Evolutionary conservation across 371 early-diverging fungal genomes (phyloP), one percentile per base, ranked within the genome.

Genomic region (Enterocytospora artemiae): DNA sequence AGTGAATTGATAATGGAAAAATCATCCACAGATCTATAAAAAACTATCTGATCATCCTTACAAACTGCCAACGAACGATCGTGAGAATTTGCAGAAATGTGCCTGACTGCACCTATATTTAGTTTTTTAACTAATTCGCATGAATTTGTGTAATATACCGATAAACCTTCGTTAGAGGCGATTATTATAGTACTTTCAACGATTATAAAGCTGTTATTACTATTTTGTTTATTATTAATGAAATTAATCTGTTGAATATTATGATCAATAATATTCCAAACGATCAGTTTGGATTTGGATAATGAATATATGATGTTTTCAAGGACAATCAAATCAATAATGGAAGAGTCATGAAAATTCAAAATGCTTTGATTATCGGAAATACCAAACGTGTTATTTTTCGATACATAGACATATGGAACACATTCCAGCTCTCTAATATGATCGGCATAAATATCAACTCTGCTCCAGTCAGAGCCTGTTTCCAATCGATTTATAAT

Each of bases 211-310:
- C 31, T n/a, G n/a, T n/a, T n/a, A n/a, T n/a, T n/a, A n/a, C n/a
- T n/a, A n/a, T n/a, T n/a, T n/a, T n/a, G n/a, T n/a, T n/a, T n/a
- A n/a, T n/a, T n/a, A n/a, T n/a, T n/a, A n/a, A n/a, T n/a, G n/a
- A n/a, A n/a, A n/a, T n/a, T n/a, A n/a, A n/a, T n/a, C n/a, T n/a
- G n/a, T n/a, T n/a, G n/a, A n/a, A 54, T 59, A 1, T 2, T 22
- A 39, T 59, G 27, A 12, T 34, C 50, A 37, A 24, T 28, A 28
- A 44, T 18, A 33, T 49, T 33, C 70, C 70, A 70, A 9, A 70
- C n/a, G 0, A 70, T 59, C 25, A 65, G 34, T 30, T 52, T 59
- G n/a, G 64, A 60, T 27, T 56, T 65, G 12, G 59, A 57, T 36
- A 70, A 39, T 32, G 55, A 39, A 28, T 50, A 54, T 16, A 60